Evolutionary conservation across 179 eudicot genomes (phyloP), one percentile per base, ranked within the genome.

Genomic region (Pouteria campechiana): DNA sequence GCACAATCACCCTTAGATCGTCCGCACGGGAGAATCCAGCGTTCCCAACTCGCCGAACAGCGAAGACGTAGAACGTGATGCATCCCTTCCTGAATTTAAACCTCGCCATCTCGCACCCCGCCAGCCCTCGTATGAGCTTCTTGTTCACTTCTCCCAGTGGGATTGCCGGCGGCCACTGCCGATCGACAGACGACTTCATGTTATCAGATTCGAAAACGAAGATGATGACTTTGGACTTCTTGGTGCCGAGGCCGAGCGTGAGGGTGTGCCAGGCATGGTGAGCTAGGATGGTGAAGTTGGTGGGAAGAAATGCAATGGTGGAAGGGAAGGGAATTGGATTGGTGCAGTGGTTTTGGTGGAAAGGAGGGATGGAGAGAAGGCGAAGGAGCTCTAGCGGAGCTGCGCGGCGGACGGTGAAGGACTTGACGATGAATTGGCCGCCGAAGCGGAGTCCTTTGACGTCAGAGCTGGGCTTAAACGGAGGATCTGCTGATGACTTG

Each of bases 181-280:
- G 47, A 46, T 88, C 92, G 15, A 50, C 44, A 11, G 62, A 34
- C 3, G 60, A 42, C 38, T 65, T 75, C 46, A 65, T 46, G 3
- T 47, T 23, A 37, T 75, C 76, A 1, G 89, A 55, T 50, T 85
- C 89, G 37, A 89, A 85, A 0, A 89, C 93, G 50, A 89, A 78
- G 8, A 89, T 23, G 0, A 89, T 44, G 2, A 85, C 81, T 37
- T 89, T 89, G 0, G 97, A 89, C 24, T 89, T 89, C 60, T 79
- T 81, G 1, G 97, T 89, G 1, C 97, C 97, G 6, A 89, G 69
- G 29, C 97, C 97, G 0, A 89, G 67, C 1, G 97, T 89, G 3
- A 89, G 72, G 4, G 95, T 89, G 66, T 85, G 89, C 89, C 86
- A 85, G 4, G 97, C 97, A 25, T 77, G 97, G 72, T 89, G 97